Percentiles rank a stretch among this genome's conserved stretches.
These are phyloP conservation scores for Taiozyma onychis DNA, from an alignment of 1,139 yeast species.

Conservation along the genomic window DNA sequence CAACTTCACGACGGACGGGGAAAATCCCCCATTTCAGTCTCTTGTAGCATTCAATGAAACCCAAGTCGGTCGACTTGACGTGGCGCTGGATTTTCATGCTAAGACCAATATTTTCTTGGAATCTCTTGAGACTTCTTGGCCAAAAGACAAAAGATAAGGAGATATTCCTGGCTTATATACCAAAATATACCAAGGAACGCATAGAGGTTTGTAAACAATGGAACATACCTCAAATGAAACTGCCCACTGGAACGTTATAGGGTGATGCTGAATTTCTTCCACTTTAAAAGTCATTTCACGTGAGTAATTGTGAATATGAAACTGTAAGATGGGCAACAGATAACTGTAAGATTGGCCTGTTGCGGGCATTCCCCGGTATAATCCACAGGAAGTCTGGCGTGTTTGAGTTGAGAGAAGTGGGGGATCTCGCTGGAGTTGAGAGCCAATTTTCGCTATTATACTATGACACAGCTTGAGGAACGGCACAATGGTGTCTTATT, in stretches of 20 bases:
- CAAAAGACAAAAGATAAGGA: neutral
- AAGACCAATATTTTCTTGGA: neutral
- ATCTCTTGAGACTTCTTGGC: neutral
- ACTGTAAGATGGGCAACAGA: neutral
- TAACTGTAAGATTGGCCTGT: neutral
- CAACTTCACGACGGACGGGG: slow-evolving; percentile 4
- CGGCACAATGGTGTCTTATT: too few relatives aligned
- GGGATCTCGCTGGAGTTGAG: too few relatives aligned
- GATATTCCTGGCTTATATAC: neutral
- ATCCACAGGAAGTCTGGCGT: too few relatives aligned
- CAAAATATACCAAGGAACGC: too few relatives aligned
- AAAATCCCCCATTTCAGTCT: slow-evolving; percentile 4
- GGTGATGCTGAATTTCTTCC: neutral
- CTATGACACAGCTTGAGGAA: too few relatives aligned
- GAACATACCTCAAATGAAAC: neutral
- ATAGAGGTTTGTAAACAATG: neutral
- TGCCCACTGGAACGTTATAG: neutral
- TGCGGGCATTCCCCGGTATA: too few relatives aligned
- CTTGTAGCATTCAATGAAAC: neutral
- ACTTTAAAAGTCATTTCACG: neutral
- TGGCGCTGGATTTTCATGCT: neutral
- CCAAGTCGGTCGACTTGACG: neutral
- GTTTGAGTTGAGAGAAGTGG: too few relatives aligned
- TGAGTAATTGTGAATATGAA: neutral
- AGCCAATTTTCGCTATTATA: too few relatives aligned